A percentile compares a stretch with the other conserved stretches of the same genome.
These are phyloP conservation scores for Yarrowia keelungensis DNA, from an alignment of 805 yeast species.

Conservation along the genomic window DNA sequence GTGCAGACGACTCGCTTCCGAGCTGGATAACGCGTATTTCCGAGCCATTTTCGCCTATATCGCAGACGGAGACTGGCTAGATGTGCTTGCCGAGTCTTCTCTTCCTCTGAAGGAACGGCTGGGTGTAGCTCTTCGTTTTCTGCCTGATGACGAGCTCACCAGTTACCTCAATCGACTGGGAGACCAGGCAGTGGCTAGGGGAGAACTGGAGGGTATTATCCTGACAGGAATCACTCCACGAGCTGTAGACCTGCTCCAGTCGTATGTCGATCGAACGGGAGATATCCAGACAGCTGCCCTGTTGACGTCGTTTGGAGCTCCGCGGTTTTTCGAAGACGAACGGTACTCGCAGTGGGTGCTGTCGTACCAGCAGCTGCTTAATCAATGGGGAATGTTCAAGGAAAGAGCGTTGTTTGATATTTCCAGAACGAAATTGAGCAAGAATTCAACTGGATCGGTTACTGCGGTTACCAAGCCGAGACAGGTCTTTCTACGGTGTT, in stretches of 20 bases:
- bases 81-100: constrained; percentile 87
- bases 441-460: constrained; percentile 56
- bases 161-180: constrained; percentile 74
- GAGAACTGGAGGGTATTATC: constrained; percentile 90
- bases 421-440: constrained; percentile 68
- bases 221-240: constrained; percentile 90
- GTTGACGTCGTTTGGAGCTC: constrained; percentile 80
- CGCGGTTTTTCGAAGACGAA: constrained; percentile 76
- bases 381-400: constrained; percentile 82
- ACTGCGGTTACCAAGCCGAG: constrained; percentile 64
- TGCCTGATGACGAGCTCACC: constrained; percentile 76
- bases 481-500: constrained; percentile 83
- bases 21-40: constrained; percentile 84
- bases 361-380: constrained; percentile 66
- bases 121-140: constrained; percentile 87
- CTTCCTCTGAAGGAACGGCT: constrained; percentile 85
- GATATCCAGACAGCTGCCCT: constrained; percentile 93
- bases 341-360: constrained; percentile 82
- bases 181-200: constrained; percentile 71
- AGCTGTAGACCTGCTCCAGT: constrained; percentile 81
- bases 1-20: constrained; percentile 87
- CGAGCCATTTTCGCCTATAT: constrained; percentile 92
- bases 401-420: constrained; percentile 87
- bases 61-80: constrained; percentile 96
- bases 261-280: constrained; percentile 84